Evolutionary conservation across 2,329 filamentous ascomycete genomes (phyloP), one percentile per base, ranked within the genome.

Genomic region (Cercospora berteroae): DNA sequence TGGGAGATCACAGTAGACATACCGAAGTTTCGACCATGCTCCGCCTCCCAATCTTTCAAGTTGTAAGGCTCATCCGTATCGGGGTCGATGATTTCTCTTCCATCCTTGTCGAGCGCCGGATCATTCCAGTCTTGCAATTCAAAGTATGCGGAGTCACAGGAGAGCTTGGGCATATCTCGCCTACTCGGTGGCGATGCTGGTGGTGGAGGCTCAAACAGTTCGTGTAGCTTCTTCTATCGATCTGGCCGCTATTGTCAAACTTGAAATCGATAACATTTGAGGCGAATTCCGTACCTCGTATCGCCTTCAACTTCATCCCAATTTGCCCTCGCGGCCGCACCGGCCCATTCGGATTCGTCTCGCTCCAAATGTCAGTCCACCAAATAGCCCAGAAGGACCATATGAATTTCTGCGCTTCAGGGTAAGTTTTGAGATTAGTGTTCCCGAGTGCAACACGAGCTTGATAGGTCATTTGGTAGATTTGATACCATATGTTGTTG

Each of bases 401-500:
- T 18, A 36, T 39, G 29, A 59, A 29, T 39, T 59, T 59, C 56
- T 33, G 29, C n/a, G 33, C 33, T 36, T 59, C 56, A 4, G 56
- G 56, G 10, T 59, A 39, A 33, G 29, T 33, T 36, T 33, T 59
- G 29, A 33, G 33, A 23, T 59, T 33, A 7, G 29, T 39, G 29
- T 39, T 59, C 12, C 33, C 29, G 27, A 59, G 29, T 20, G 56
- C 33, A 36, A 59, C 56, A 20, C 29, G 33, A 36, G 56, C 56
- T 59, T 59, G 56, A 25, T 36, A 33, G 27, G 56, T 33, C 56
- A 59, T 59, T 59, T 59, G 29, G 56, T 33, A 59, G 31, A 59
- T 59, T n/a, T 60, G 27, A 36, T 42, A 60, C 57, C 57, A 60
- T 31, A 60, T 60, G 16, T 60, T 36, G 31, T 60, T 60, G 57